phyloP scores from a whole-genome alignment of 257 asterid species.

The Misopates orontium region DNA sequence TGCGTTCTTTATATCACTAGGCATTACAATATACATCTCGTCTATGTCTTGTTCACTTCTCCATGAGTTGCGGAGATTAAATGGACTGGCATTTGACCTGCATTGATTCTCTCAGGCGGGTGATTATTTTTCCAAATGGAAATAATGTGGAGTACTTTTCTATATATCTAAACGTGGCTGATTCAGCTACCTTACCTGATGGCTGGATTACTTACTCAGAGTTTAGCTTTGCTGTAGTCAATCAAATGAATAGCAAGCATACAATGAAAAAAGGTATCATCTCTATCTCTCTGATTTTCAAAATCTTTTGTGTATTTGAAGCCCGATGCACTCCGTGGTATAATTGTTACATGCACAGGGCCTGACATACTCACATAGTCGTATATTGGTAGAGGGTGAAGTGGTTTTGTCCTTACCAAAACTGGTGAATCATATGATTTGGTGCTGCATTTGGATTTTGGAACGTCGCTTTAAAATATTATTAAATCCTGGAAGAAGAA shows the following conservation, averaged over 20 bases:
- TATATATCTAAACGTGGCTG: slow-evolving; percentile 92
- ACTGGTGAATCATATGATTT: not conserved
- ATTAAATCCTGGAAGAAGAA: not conserved
- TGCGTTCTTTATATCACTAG: not conserved
- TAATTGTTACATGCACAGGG: not conserved
- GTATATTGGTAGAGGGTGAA: not conserved
- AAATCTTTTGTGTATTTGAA: slow-evolving; percentile 11
- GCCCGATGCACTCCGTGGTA: not conserved
- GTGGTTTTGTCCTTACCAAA: slow-evolving; percentile 13
- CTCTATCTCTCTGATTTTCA: not conserved
- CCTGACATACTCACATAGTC: not conserved
- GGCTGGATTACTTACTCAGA: slow-evolving; percentile 95
- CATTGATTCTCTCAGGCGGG: slow-evolving; percentile 74
- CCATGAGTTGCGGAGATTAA: not conserved
- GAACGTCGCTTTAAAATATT: not conserved
- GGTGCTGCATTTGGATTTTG: slow-evolving; percentile 2
- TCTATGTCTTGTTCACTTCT: not conserved
- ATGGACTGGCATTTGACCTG: slow-evolving; percentile 18
- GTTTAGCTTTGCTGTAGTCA: slow-evolving; percentile 86
- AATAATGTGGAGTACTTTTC: too few species aligned
- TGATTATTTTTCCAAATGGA: slow-evolving; percentile 93
- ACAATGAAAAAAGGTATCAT: slow-evolving; percentile 73
- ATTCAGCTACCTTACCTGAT: slow-evolving; percentile 69
- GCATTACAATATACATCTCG: too few species aligned
- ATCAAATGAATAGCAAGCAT: slow-evolving; percentile 64